Percentiles rank a stretch among this genome's conserved stretches.
These are phyloP conservation scores for Penicillium sp. DNA, from an alignment of 2,329 filamentous ascomycete genomes.

Conservation along the genomic window DNA sequence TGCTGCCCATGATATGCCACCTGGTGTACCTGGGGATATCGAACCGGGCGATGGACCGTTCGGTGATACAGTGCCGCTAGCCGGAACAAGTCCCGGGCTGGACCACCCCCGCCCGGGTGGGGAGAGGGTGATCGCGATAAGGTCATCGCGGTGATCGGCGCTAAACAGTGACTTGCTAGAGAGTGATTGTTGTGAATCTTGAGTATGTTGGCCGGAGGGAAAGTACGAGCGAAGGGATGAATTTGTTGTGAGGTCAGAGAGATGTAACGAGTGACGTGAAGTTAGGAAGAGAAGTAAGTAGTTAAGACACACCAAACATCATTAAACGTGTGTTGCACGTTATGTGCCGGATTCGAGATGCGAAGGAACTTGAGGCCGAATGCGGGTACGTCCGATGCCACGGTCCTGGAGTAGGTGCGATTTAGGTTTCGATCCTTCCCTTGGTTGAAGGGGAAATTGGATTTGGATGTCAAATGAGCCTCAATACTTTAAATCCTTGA, in stretches of 20 bases:
- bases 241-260: constrained; percentile 17
- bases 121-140: constrained; percentile 86
- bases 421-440: neutral
- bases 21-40: constrained; percentile 25
- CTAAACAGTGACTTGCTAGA: neutral
- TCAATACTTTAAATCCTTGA: neutral
- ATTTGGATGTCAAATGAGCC: neutral
- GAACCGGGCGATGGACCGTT: constrained; percentile 31
- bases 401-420: neutral
- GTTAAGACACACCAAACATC: neutral
- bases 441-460: neutral
- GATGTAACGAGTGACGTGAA: constrained; percentile 12
- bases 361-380: neutral
- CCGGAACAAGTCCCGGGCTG: constrained; percentile 73
- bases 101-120: constrained; percentile 80
- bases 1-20: constrained; percentile 72
- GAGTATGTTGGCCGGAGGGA: neutral
- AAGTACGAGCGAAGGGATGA: neutral
- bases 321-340: neutral
- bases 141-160: constrained; percentile 69
- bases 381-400: neutral
- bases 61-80: constrained; percentile 70
- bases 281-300: constrained; percentile 2
- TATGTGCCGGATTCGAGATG: neutral
- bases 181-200: neutral